Base-by-base conservation (phyloP, 139 green algal genomes). In the Chlamydomonas sphaeroides region DNA sequence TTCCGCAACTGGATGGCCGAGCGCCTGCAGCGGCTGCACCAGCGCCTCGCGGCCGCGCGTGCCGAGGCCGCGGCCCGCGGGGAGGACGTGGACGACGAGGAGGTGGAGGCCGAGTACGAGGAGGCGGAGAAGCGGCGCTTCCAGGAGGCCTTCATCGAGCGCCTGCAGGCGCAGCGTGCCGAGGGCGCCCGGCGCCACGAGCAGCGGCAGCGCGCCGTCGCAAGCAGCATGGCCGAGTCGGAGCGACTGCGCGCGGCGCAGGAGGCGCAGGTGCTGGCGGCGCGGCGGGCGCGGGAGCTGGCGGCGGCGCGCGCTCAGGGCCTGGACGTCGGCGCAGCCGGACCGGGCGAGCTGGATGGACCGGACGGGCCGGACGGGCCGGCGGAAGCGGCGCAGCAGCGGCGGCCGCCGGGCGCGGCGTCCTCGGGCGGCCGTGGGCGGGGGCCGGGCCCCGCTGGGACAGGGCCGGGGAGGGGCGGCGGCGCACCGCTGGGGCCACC, bases 1-100 rank as follows among this genome's bases (percentile, higher is more conserved):
- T 66, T 66, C 59, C 59, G n/a, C 30, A 66, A 18, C 59, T 80
- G 73, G 73, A 71, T 61, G 39, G 23, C 20, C 2, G 73, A 70
- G 38, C 73, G 73, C 28, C 23, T 80, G 57, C 30, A 10, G 73
- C 57, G 73, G 30, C 41, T 80, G 57, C 73, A 38, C 14, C 14
- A 80, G 56, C 57, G 73, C 7, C 14, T 80, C 35, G 28, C 17
- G 7, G 39, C 30, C 1, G 73, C 41, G 1, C 57, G 72, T 5
- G 73, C 73, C 3, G 56, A 23, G 28, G 57, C 49, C 1, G 21
- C 6, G 18, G 35, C 51, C 20, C 33, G 38, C 33, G 71, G 35
- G 18, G 35, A 39, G 59, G 28, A 26, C 39, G 8, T 8, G 39
- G 73, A 70, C 18, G 33, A 28, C 11, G 33, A 28, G 53, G 51